Conservation (phyloP, 1,284 basidiomycete genomes). For the Thelephora terrestris region DNA sequence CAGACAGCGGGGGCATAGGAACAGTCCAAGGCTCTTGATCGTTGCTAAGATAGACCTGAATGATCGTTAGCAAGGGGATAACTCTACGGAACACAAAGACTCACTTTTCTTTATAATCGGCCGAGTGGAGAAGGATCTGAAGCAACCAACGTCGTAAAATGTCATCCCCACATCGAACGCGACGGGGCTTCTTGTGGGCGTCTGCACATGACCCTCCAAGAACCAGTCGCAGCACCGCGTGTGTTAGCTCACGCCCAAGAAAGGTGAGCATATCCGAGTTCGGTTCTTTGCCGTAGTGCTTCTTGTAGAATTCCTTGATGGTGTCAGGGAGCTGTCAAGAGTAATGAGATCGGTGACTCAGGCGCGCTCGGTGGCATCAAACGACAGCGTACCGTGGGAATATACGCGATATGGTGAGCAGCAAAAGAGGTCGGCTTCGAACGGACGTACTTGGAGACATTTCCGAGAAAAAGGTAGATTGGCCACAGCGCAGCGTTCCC, state of each 20-base stretch:
- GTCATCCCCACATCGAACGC: no score
- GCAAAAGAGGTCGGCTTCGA: constrained; percentile 10
- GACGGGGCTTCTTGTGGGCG: no score
- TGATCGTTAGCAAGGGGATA: constrained; percentile 6
- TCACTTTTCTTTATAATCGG: no score
- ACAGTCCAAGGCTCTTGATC: constrained; percentile 12
- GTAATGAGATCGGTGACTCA: not conserved
- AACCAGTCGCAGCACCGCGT: not conserved
- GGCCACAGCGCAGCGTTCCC: constrained; percentile 24
- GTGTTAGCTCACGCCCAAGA: not conserved
- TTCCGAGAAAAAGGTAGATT: constrained; percentile 26
- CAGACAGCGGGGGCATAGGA: no score
- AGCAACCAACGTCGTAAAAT: no score
- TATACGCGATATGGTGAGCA: constrained; percentile 18
- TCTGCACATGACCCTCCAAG: no score
- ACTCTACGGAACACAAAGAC: no score
- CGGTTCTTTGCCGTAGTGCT: not conserved
- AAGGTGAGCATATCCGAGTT: not conserved
- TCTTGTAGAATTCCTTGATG: not conserved
- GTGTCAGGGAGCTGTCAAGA: not conserved
- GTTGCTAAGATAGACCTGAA: constrained; percentile 10
- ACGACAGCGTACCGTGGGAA: constrained; percentile 12
- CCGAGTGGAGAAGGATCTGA: no score
- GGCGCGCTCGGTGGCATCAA: not conserved
- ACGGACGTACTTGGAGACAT: constrained; percentile 23